Percentiles rank a stretch among this genome's conserved stretches.
Conservation (phyloP, 331 rosid genomes). For the Acacia pycnantha region DNA sequence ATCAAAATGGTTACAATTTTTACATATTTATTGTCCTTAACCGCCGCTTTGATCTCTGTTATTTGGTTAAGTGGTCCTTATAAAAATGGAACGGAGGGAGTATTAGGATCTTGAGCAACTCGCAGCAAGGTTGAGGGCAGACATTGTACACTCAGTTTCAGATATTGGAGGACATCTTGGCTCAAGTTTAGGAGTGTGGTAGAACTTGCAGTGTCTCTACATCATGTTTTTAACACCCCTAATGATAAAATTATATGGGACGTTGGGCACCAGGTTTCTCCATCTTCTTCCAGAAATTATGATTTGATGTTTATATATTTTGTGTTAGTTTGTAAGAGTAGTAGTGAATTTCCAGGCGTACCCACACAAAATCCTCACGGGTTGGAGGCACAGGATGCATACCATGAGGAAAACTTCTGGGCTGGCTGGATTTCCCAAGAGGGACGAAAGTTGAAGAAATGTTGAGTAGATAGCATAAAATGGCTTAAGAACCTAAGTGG, state of each 20-base stretch:
- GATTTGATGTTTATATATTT: background rate
- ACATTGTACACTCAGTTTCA: constrained; percentile 57
- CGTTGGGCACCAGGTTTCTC: constrained; percentile 75
- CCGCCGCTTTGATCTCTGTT: too few species aligned
- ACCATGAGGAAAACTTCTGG: constrained; percentile 72
- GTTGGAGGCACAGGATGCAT: constrained; percentile 72
- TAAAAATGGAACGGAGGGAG: too few species aligned
- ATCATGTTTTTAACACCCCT: constrained; percentile 72
- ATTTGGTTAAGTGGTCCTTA: too few species aligned
- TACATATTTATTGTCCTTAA: too few species aligned
- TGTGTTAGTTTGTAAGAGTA: background rate
- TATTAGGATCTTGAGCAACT: constrained; percentile 69
- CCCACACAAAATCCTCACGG: constrained; percentile 82
- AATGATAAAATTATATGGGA: constrained; percentile 80
- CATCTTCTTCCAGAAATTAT: background rate
- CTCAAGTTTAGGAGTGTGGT: constrained; percentile 79
- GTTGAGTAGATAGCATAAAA: too few species aligned
- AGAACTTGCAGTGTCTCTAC: constrained; percentile 69
- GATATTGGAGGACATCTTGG: constrained; percentile 77
- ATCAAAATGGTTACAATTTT: too few species aligned
- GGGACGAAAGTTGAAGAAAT: constrained; percentile 67
- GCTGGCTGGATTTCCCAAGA: constrained; percentile 76
- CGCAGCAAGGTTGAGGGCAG: constrained; percentile 70
- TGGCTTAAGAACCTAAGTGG: too few species aligned
- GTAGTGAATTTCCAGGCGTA: constrained; percentile 54